These are phyloP conservation scores for Talaromyces thailandensis DNA, from an alignment of 495 filamentous ascomycete species.

Conservation along the genomic window DNA sequence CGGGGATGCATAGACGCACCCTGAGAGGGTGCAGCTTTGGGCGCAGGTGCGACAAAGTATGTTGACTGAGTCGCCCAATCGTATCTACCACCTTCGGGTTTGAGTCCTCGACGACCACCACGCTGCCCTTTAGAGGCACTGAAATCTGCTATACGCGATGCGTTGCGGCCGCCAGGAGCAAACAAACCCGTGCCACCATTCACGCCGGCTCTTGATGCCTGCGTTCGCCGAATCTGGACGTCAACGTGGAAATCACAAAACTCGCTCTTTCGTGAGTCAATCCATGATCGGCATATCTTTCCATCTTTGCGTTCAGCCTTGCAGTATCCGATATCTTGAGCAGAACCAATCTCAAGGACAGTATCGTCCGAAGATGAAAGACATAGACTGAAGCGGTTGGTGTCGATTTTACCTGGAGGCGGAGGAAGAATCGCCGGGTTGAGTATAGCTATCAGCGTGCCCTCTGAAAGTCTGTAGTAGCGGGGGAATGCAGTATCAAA, in stretches of 20 bases:
- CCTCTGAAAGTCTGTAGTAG: constrained; percentile 82
- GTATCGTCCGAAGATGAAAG: constrained; percentile 79
- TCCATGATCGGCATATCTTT: constrained; percentile 69
- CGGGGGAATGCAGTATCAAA: constrained; percentile 85
- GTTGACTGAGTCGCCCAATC: constrained; percentile 49
- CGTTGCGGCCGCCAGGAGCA: constrained; percentile 37
- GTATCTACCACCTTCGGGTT: constrained; percentile 42
- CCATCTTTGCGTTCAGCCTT: constrained; percentile 79
- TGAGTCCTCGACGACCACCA: constrained; percentile 25
- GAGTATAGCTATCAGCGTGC: constrained; percentile 85
- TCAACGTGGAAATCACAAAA: constrained; percentile 93
- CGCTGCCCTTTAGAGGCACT: constrained; percentile 23
- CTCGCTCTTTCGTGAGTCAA: constrained; percentile 79
- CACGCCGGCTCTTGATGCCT: constrained; percentile 68
- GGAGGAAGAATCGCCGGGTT: constrained; percentile 90
- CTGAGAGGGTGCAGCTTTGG: constrained; percentile 13
- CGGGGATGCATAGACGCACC: constrained; percentile 5
- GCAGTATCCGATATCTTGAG: constrained; percentile 84
- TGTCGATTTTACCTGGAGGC: constrained; percentile 57
- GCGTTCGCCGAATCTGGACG: constrained; percentile 60
- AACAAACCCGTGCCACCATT: constrained; percentile 47
- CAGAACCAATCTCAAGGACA: constrained; percentile 78
- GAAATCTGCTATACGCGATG: constrained; percentile 37
- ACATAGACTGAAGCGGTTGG: constrained; percentile 72
- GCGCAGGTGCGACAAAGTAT: constrained; percentile 46